A percentile compares a stretch with the other conserved stretches of the same genome.
Conservation (phyloP, 2,329 filamentous ascomycete genomes). For the Geosmithia morbida region DNA sequence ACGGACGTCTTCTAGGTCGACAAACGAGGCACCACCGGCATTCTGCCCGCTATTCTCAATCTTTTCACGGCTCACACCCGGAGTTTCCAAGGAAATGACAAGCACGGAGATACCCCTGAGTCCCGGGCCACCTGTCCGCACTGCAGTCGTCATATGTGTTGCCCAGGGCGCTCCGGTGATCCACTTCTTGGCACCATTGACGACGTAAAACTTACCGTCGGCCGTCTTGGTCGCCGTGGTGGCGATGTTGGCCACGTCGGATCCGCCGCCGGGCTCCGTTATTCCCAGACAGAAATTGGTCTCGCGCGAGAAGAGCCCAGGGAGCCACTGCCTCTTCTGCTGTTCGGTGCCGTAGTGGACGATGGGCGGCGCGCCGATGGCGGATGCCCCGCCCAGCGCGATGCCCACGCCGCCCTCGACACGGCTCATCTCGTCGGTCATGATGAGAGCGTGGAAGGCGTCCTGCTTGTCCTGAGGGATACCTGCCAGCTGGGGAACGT, state of each 20-base stretch:
- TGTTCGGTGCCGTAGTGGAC: constrained; percentile 45
- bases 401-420: constrained; percentile 39
- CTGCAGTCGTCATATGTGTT: constrained; percentile 46
- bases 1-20: constrained; percentile 38
- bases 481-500: neutral
- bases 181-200: constrained; percentile 57
- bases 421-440: constrained; percentile 38
- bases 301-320: constrained; percentile 3
- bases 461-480: constrained; percentile 14
- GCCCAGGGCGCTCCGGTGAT: constrained; percentile 49
- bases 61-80: constrained; percentile 32
- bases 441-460: constrained; percentile 39
- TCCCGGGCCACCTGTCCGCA: constrained; percentile 41
- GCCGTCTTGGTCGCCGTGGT: constrained; percentile 36
- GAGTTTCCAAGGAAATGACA: constrained; percentile 34
- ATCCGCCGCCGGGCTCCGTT: constrained; percentile 8
- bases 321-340: constrained; percentile 23
- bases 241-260: constrained; percentile 46
- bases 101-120: constrained; percentile 39
- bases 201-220: constrained; percentile 37
- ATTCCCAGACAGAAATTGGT: constrained; percentile 7
- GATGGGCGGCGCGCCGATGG: constrained; percentile 50
- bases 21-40: constrained; percentile 43
- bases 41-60: constrained; percentile 55
- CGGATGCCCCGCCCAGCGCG: constrained; percentile 42